Conservation (phyloP, 2,329 filamentous ascomycete genomes). For the Fusarium liriodendri region DNA sequence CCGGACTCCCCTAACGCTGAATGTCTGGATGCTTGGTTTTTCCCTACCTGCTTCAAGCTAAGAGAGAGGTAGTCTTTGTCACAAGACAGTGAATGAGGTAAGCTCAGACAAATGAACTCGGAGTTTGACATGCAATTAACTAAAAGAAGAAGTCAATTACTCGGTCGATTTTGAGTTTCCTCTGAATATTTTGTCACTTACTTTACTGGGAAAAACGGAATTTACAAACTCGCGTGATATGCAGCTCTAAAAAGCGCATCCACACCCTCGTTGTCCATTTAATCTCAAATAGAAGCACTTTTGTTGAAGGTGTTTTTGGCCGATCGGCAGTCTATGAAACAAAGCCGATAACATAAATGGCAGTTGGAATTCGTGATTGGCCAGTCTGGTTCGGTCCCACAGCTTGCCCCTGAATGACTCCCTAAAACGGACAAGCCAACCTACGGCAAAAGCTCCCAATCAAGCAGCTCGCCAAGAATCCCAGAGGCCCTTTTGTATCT, state of each 20-base stretch:
- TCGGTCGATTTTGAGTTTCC: too few species aligned
- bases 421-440: background rate
- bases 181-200: too few species aligned
- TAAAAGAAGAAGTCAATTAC: too few species aligned
- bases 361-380: background rate
- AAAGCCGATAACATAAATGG: background rate
- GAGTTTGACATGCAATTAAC: too few species aligned
- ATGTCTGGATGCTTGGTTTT: background rate
- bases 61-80: background rate
- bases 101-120: too few species aligned
- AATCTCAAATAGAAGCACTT: background rate
- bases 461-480: background rate
- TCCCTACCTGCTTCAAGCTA: background rate
- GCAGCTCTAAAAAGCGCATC: too few species aligned
- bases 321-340: background rate
- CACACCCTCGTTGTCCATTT: too few species aligned
- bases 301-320: background rate
- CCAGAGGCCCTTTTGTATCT: background rate
- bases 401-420: background rate
- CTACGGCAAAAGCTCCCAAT: background rate
- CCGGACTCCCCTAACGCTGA: background rate
- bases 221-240: too few species aligned
- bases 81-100: background rate
- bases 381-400: background rate
- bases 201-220: too few species aligned